Evolutionary conservation across 306 rosid genomes (phyloP).

Genomic region (Acacia melanoxylon): DNA sequence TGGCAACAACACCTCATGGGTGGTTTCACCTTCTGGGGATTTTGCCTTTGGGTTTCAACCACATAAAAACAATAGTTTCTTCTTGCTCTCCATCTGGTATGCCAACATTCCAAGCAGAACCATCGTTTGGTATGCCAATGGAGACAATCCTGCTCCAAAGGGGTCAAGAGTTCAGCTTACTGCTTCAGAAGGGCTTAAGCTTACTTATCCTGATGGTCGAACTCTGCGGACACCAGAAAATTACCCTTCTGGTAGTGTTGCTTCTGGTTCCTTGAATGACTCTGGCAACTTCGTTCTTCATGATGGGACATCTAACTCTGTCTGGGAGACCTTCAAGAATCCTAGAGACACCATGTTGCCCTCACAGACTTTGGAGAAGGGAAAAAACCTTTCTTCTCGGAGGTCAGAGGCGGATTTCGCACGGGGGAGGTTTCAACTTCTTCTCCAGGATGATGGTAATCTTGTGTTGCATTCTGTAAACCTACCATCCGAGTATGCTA

Average conservation of each 20-base stretch:
- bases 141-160: too few species aligned
- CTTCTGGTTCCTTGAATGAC: conserved; percentile 33
- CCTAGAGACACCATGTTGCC: conserved; percentile 54
- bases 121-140: too few species aligned
- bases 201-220: conserved; percentile 33
- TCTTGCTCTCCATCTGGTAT: too few species aligned
- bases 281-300: conserved; percentile 51
- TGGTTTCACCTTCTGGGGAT: too few species aligned
- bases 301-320: not conserved
- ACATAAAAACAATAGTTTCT: too few species aligned
- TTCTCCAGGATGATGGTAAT: conserved; percentile 39
- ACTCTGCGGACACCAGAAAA: conserved; percentile 29
- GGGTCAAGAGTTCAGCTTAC: too few species aligned
- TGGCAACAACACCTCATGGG: too few species aligned
- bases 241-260: not conserved
- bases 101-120: too few species aligned
- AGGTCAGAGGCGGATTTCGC: too few species aligned
- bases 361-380: conserved; percentile 33
- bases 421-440: conserved; percentile 46
- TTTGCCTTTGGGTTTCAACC: too few species aligned
- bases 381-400: conserved; percentile 31
- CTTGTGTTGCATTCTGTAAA: conserved; percentile 39
- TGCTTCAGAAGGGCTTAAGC: conserved; percentile 32
- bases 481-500: conserved; percentile 27
- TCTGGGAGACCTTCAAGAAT: conserved; percentile 53